These are phyloP conservation scores for Sporothrix euskadiensis DNA, from an alignment of 2,329 filamentous ascomycete genomes.

Conservation along the genomic window DNA sequence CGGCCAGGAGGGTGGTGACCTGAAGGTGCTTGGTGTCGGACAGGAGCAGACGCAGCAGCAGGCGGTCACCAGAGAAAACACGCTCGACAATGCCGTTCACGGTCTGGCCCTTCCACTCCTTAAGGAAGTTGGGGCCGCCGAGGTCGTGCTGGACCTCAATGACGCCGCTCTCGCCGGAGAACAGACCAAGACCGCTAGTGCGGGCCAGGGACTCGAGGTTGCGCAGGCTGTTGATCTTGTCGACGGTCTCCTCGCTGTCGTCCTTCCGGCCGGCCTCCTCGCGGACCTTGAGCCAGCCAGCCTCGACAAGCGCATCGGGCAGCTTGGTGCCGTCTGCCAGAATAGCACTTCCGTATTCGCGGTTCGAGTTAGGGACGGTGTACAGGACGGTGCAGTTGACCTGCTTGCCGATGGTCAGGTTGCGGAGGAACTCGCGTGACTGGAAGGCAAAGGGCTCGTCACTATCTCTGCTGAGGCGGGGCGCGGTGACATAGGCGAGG, in stretches of 20 bases:
- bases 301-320: slow-evolving; percentile 79
- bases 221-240: slow-evolving; percentile 75
- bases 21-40: slow-evolving; percentile 83
- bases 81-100: slow-evolving; percentile 87
- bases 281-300: slow-evolving; percentile 89
- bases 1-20: slow-evolving; percentile 84
- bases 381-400: slow-evolving; percentile 85
- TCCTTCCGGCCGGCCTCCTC: slow-evolving; percentile 94
- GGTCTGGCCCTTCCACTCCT: slow-evolving; percentile 80
- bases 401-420: slow-evolving; percentile 79
- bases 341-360: slow-evolving; percentile 82
- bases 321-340: slow-evolving; percentile 74
- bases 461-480: slow-evolving; percentile 81
- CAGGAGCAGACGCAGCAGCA: slow-evolving; percentile 79
- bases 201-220: slow-evolving; percentile 76
- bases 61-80: slow-evolving; percentile 85
- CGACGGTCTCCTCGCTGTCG: slow-evolving; percentile 72
- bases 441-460: slow-evolving; percentile 93
- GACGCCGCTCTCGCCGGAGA: slow-evolving; percentile 64
- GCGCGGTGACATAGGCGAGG: slow-evolving; percentile 88
- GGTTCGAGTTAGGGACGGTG: slow-evolving; percentile 77
- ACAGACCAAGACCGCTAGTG: slow-evolving; percentile 77
- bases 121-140: slow-evolving; percentile 74
- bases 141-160: slow-evolving; percentile 83
- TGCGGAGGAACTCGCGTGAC: slow-evolving; percentile 88